Percentiles rank a stretch among this genome's conserved stretches.
These are phyloP conservation scores for Colletotrichum plurivorum DNA, from an alignment of 2,329 filamentous ascomycete species.

Conservation along the genomic window DNA sequence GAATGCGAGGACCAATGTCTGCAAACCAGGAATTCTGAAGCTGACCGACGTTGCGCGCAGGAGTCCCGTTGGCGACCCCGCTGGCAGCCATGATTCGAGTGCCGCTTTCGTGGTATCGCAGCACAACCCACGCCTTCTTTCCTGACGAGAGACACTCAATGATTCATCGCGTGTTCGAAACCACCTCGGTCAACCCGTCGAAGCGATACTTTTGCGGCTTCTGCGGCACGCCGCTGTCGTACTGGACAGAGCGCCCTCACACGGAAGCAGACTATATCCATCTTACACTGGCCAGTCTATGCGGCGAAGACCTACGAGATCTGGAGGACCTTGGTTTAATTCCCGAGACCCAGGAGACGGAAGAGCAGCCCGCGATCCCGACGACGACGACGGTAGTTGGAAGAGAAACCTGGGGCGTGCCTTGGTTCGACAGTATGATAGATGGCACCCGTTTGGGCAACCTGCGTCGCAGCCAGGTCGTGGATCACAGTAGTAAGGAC, in stretches of 20 bases:
- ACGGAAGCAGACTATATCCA: conserved; percentile 84
- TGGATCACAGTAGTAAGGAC: conserved; percentile 66
- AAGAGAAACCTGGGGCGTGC: conserved; percentile 79
- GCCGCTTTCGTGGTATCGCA: conserved; percentile 85
- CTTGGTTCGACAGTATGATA: conserved; percentile 89
- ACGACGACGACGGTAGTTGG: conserved; percentile 53
- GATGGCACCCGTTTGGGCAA: conserved; percentile 81
- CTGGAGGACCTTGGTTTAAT: conserved; percentile 84
- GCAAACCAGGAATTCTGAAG: not conserved
- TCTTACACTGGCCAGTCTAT: conserved; percentile 83
- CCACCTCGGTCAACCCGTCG: conserved; percentile 68
- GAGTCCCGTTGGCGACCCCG: conserved; percentile 79
- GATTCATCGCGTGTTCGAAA: conserved; percentile 78
- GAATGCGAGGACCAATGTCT: not conserved
- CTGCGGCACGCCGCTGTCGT: conserved; percentile 88
- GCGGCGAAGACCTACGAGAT: conserved; percentile 77
- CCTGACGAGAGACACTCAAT: conserved; percentile 80
- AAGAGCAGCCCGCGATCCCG: conserved; percentile 44
- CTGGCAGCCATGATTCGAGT: conserved; percentile 87
- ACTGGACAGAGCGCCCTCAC: conserved; percentile 82
- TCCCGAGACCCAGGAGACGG: conserved; percentile 58
- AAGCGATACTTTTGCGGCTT: conserved; percentile 91
- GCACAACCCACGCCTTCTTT: conserved; percentile 80
- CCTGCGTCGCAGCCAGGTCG: conserved; percentile 73
- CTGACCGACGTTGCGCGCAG: conserved; percentile 49